A percentile compares a stretch with the other conserved stretches of the same genome.
Evolutionary conservation across 805 yeast genomes (phyloP).

Genomic region (Teunomyces stri): DNA sequence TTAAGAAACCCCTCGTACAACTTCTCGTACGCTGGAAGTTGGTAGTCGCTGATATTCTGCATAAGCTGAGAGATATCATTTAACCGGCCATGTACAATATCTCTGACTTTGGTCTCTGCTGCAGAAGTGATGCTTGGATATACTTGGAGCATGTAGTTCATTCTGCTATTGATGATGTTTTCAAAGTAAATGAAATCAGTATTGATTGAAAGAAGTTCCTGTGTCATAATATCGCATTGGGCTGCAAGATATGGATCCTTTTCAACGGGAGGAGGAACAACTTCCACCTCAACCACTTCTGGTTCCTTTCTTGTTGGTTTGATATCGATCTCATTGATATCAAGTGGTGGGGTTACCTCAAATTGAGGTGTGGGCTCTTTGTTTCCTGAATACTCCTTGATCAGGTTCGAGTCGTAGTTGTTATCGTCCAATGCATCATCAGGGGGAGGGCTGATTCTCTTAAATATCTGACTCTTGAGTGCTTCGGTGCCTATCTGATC

Average conservation of each 20-base stretch:
- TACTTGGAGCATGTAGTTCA: constrained; percentile 17
- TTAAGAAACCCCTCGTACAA: constrained; percentile 30
- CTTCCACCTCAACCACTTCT: not conserved
- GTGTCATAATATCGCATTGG: not conserved
- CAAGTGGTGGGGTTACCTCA: constrained; percentile 3
- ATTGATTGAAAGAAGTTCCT: constrained; percentile 3
- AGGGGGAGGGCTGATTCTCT: constrained; percentile 5
- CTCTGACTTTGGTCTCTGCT: constrained; percentile 13
- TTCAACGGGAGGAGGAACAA: constrained; percentile 3
- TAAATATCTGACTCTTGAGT: constrained; percentile 9
- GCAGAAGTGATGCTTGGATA: constrained; percentile 19
- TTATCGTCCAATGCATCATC: constrained; percentile 1
- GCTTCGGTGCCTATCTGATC: not conserved
- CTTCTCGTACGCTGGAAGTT: constrained; percentile 33
- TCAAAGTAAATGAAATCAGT: constrained; percentile 15
- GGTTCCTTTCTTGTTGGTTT: constrained; percentile 1
- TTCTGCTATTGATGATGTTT: constrained; percentile 11
- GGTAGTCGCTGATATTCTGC: constrained; percentile 29
- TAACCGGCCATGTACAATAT: constrained; percentile 17
- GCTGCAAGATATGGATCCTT: not conserved
- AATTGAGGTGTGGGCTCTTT: constrained; percentile 3
- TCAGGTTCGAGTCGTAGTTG: not conserved
- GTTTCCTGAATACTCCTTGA: not conserved
- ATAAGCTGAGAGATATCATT: constrained; percentile 14
- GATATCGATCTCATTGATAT: constrained; percentile 4